Base-by-base conservation (phyloP, 2,329 filamentous ascomycete genomes). In the Daldinia sp. region DNA sequence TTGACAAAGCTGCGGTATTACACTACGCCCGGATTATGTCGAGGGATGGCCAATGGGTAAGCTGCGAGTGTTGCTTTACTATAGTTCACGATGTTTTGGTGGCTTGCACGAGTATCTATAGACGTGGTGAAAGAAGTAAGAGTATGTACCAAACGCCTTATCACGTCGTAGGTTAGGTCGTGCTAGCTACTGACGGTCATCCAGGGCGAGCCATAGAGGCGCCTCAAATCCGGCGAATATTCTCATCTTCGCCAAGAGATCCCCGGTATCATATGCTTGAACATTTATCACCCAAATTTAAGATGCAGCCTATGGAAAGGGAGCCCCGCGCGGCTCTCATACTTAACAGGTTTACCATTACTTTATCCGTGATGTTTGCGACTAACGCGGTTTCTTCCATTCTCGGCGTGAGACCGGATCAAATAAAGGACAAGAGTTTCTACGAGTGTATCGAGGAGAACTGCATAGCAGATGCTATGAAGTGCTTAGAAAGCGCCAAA, bases 201-300 rank as follows among this genome's bases (percentile, higher is more conserved):
- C 39, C 71, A 95, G 92, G 90, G 72, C 87, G 92, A 69, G 91
- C 91, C 13, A 81, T 87, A 3, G 91, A 93, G 71, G 92, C 92
- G 35, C 92, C 92, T 1, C 84, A 92, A 62, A 89, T 96, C 58
- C 87, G 92, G 56, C 88, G 90, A 50, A 82, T 94, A 25, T 96
- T 96, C 76, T 89, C 91, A 2, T 92, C 90, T 23, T 94, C 92
- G 6, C 90, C 91, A 11, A 84, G 88, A 71, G 93, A 96, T 72
- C 92, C 92, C 15, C 88, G 92, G 66, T 96, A 96, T 76, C 91
- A 95, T 77, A 96, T 96, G 92, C 80, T 96, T 73, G 90, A 92
- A 58, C 91, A 94, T 68, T 81, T 96, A 13, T 96, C 93, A 9
- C 85, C 88, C 72, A 95, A 94, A 75, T 96, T 96, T 79, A 82